Evolutionary conservation across 2,329 filamentous ascomycete species (phyloP), one percentile per base, ranked within the genome.

Genomic region (Pseudopithomyces maydicus): DNA sequence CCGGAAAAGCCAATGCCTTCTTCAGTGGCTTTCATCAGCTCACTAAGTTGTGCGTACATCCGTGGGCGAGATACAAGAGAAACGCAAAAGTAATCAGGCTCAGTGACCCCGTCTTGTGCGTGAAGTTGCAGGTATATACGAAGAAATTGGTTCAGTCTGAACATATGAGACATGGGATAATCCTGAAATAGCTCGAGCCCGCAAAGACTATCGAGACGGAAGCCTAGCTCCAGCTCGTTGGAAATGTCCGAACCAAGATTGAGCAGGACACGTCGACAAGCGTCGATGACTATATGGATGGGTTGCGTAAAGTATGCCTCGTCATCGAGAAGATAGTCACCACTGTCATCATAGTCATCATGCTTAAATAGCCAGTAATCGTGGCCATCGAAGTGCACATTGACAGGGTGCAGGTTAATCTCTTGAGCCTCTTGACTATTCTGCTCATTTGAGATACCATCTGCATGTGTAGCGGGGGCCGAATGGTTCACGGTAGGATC

Each of bases 111-210:
- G 68, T 89, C 87, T 66, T 89, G 87, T 32, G 79, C 79, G 61
- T 84, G 81, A 44, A 90, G 75, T 15, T 80, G 78, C 56, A 87
- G 73, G 65, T 88, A 88, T 44, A 88, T 70, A 51, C 85, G 80
- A 56, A 89, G 73, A 43, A 90, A 77, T 55, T 87, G 80, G 44
- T 81, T 61, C 47, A 74, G 54, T 8, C 61, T 65, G 20, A 71
- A 58, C 36, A 65, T 62, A n/a, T 69, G 66, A 46, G 67, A 73
- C n/a, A 66, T 65, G 3, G 64, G 71, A 46, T 65, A 67, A 43
- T 74, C 72, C 46, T 74, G 69, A 39, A 65, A 74, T 3, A 74
- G 51, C 52, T 73, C 68, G 45, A 72, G 60, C 29, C 64, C 65
- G 47, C 67, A 62, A 50, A 89, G 76, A 46, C 71, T 61, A 32